Evolutionary conservation across 2,329 filamentous ascomycete genomes (phyloP).

Genomic region (Stachybotrys elegans): DNA sequence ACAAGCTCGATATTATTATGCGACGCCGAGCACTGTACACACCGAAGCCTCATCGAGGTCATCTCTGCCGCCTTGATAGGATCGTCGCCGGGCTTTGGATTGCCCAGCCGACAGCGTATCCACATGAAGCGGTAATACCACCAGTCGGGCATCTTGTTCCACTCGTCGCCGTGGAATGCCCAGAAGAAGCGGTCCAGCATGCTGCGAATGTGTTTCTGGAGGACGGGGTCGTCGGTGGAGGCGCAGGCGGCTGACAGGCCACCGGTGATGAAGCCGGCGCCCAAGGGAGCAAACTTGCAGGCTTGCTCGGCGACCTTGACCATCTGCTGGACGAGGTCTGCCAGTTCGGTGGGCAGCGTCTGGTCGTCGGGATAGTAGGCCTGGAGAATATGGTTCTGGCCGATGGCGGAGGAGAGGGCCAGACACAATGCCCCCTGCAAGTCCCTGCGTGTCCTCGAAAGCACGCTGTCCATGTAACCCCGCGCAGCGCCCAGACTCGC

Average conservation of each 20-base stretch:
- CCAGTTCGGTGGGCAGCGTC: not conserved
- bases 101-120: not conserved
- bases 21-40: not conserved
- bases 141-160: not conserved
- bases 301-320: not conserved
- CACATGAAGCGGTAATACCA: slow-evolving; percentile 1
- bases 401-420: slow-evolving; percentile 5
- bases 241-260: not conserved
- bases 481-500: not conserved
- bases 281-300: not conserved
- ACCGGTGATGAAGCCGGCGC: not conserved
- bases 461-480: not conserved
- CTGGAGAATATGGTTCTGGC: slow-evolving; percentile 13
- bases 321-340: not conserved
- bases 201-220: not conserved
- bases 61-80: not conserved
- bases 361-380: slow-evolving; percentile 11
- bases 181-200: not conserved
- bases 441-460: slow-evolving; percentile 6
- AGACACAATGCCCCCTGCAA: slow-evolving; percentile 9
- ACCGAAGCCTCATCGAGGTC: not conserved
- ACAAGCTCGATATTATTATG: slow-evolving; percentile 1
- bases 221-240: not conserved
- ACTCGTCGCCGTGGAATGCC: not conserved
- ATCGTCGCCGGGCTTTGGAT: not conserved